A percentile compares a stretch with the other conserved stretches of the same genome.
These are phyloP conservation scores for Diplogelasinospora grovesii DNA, from an alignment of 495 filamentous ascomycete species.

Conservation along the genomic window DNA sequence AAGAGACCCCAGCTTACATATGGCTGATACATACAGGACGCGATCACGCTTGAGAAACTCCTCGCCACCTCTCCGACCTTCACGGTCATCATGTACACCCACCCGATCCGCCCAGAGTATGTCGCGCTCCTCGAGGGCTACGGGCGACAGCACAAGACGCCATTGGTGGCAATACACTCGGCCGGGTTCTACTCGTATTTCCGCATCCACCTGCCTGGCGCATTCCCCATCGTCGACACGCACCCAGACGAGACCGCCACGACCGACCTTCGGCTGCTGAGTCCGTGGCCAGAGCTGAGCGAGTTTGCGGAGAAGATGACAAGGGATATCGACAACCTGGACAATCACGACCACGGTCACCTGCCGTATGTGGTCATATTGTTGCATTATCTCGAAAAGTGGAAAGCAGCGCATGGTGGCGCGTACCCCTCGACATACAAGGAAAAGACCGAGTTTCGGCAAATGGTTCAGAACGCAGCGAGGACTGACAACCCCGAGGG, in stretches of 20 bases:
- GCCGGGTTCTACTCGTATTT: slow-evolving; percentile 86
- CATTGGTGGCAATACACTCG: slow-evolving; percentile 76
- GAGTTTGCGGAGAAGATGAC: slow-evolving; percentile 57
- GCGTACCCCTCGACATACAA: slow-evolving; percentile 65
- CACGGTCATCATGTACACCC: slow-evolving; percentile 68
- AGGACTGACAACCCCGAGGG: slow-evolving; percentile 75
- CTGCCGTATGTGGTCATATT: slow-evolving; percentile 83
- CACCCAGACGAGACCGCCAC: slow-evolving; percentile 85
- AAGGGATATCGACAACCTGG: slow-evolving; percentile 57
- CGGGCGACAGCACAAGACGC: slow-evolving; percentile 55
- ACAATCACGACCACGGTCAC: slow-evolving; percentile 83
- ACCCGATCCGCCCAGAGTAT: slow-evolving; percentile 55
- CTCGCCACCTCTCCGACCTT: slow-evolving; percentile 47
- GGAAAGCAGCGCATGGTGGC: slow-evolving; percentile 68
- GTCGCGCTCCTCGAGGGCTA: slow-evolving; percentile 53
- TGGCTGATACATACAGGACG: slow-evolving; percentile 10
- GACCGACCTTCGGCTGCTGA: slow-evolving; percentile 77
- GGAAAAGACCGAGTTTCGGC: slow-evolving; percentile 79
- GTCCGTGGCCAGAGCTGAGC: slow-evolving; percentile 79
- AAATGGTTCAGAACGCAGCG: slow-evolving; percentile 56
- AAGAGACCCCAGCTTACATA: slow-evolving; percentile 13
- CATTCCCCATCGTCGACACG: slow-evolving; percentile 93
- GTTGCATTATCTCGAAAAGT: slow-evolving; percentile 77
- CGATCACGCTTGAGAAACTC: slow-evolving; percentile 27
- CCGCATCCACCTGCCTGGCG: slow-evolving; percentile 62